Percentiles rank a stretch among this genome's conserved stretches.
Conservation (phyloP, 2,329 filamentous ascomycete species). For the Xylariaceae sp. region DNA sequence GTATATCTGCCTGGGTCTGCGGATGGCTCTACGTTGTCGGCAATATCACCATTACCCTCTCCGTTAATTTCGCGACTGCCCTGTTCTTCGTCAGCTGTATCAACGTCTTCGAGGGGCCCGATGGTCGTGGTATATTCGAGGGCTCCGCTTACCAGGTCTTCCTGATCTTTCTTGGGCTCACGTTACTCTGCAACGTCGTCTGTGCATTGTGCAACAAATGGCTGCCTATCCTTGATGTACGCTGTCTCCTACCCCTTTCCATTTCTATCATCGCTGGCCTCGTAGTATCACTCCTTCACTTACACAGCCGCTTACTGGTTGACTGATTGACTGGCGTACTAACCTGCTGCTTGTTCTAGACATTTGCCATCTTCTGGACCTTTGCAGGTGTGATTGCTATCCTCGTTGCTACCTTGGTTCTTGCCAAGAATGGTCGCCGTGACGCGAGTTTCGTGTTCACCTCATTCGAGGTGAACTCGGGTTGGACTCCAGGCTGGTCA, state of each 20-base stretch:
- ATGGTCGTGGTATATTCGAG: constrained; percentile 41
- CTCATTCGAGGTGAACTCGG: constrained; percentile 63
- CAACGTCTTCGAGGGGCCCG: constrained; percentile 48
- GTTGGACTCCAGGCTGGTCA: constrained; percentile 67
- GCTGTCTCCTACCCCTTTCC: constrained; percentile 26
- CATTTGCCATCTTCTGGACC: constrained; percentile 69
- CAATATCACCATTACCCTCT: constrained; percentile 76
- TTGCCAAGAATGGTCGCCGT: constrained; percentile 64
- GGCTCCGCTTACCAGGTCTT: constrained; percentile 60
- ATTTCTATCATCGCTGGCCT: neutral
- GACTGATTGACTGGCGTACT: neutral
- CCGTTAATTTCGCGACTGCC: constrained; percentile 75
- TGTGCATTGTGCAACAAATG: constrained; percentile 63
- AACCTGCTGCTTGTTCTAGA: constrained; percentile 38
- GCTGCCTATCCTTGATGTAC: constrained; percentile 64
- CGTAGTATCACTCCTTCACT: neutral
- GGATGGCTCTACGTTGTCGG: constrained; percentile 74
- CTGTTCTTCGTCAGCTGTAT: constrained; percentile 55
- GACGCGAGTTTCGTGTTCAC: constrained; percentile 59
- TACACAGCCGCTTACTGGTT: neutral
- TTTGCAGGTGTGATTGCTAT: constrained; percentile 66
- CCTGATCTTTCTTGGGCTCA: constrained; percentile 65
- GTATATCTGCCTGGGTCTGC: constrained; percentile 63
- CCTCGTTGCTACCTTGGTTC: constrained; percentile 54
- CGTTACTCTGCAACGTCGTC: constrained; percentile 58